Evolutionary conservation across 108 stramenopile species (phyloP).

Genomic region (Nitzschia putrida): DNA sequence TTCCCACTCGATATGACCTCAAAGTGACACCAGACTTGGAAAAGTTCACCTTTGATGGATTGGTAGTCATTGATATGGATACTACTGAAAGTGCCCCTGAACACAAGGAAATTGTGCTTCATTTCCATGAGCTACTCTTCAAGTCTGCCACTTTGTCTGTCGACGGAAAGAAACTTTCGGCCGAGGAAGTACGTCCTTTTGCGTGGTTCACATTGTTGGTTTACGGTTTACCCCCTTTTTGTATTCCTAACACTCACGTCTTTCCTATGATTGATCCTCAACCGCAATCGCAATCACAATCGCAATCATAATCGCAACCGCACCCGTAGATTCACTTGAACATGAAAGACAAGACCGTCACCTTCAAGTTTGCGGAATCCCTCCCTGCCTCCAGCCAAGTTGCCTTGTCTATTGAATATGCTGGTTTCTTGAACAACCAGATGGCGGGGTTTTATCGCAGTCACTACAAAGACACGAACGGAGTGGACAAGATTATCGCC

Average conservation of each 20-base stretch:
- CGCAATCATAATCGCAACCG: no score
- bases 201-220: no score
- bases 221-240: not conserved
- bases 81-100: conserved; percentile 26
- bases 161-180: conserved; percentile 22
- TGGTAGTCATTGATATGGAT: conserved; percentile 35
- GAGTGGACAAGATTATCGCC: conserved; percentile 85
- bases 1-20: conserved; percentile 70
- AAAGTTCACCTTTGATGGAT: conserved; percentile 82
- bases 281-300: no score
- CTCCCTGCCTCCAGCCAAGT: conserved; percentile 51
- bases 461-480: conserved; percentile 79
- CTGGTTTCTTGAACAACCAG: conserved; percentile 89
- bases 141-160: conserved; percentile 50
- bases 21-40: conserved; percentile 77
- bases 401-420: conserved; percentile 65
- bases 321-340: conserved; percentile 54
- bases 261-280: not conserved
- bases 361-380: conserved; percentile 62
- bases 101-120: conserved; percentile 68
- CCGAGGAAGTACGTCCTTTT: conserved; percentile 30
- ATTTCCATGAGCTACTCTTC: conserved; percentile 88
- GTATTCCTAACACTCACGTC: not conserved
- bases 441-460: conserved; percentile 96
- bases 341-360: conserved; percentile 71